Base-by-base conservation (phyloP, 345 rosid species). In the Moringa oleifera region DNA sequence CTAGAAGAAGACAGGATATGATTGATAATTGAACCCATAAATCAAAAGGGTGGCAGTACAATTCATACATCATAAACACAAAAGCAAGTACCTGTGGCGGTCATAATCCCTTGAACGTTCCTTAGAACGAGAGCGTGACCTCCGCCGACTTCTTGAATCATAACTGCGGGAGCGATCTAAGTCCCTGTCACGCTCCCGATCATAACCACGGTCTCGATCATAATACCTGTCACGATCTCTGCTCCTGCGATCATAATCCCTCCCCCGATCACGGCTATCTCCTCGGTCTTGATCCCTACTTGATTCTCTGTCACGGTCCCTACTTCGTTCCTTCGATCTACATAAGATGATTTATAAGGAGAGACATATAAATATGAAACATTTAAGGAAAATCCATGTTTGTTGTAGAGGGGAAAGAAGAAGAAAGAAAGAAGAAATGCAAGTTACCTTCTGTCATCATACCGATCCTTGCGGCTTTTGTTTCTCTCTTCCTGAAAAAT, bases 191-290 rank as follows among this genome's bases (percentile, higher is more conserved):
- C 81, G 84, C 23, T 87, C 90, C 46, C 85, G 79, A 56, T 81
- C 80, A 68, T 78, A 58, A 54, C 87, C 87, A 68, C 78, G 89
- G 62, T 83, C 88, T 58, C 92, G 81, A 37, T 90, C 97, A 79
- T 83, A 46, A 71, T 83, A 58, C 80, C 97, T 84, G 23, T 88
- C 96, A 46, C 85, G 86, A 63, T 93, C 98, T 70, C 88, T 82
- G 75, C 90, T 88, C 79, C 88, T 78, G 37, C 84, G 88, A 73
- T 90, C 98, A 73, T 79, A n/a, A 76, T 90, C 97, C 82, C 86
- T 85, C 57, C 84, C 91, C 50, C 66, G 79, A 41, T 93, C 98
- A 73, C 84, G 92, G 77, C 78, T 86, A 57, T 79, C 89, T 47
- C 79, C 99, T 24, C 66, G 77, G 22, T 80, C 92, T 55, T 22